phyloP scores from a whole-genome alignment of 768 basidiomycete species.

The Leccinum subgranulosum region DNA sequence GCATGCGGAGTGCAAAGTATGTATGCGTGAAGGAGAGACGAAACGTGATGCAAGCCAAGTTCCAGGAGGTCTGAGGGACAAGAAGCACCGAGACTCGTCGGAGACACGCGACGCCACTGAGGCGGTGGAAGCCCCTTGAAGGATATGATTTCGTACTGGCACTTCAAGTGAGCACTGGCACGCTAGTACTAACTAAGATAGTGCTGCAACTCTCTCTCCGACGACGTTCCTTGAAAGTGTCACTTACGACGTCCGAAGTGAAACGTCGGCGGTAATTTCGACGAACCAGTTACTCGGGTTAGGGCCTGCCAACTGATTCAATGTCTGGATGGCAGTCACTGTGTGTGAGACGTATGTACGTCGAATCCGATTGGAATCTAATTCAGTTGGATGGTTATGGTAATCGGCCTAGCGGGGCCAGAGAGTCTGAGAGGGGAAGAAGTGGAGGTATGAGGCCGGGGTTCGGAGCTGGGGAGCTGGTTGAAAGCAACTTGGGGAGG shows the following conservation, averaged over 20 bases:
- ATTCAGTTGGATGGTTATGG: not conserved
- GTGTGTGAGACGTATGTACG: not conserved
- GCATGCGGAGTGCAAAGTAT: not conserved
- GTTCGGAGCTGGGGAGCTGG: not conserved
- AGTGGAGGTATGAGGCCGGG: not conserved
- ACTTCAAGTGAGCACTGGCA: not conserved
- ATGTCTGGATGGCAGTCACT: not conserved
- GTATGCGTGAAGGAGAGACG: not conserved
- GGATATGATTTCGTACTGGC: not conserved
- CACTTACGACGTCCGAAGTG: not conserved
- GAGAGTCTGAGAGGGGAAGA: not conserved
- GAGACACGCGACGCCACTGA: not conserved
- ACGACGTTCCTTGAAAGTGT: not conserved
- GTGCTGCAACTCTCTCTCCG: not conserved
- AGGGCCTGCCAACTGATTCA: not conserved
- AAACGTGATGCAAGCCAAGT: not conserved
- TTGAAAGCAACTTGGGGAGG: not conserved
- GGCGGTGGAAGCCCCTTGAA: not conserved
- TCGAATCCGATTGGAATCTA: not conserved
- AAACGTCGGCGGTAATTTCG: not conserved
- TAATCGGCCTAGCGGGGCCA: not conserved
- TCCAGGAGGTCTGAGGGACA: not conserved
- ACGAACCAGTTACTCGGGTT: not conserved
- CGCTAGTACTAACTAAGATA: not conserved
- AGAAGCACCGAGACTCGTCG: not conserved